Evolutionary conservation across 208 protist species (phyloP).

Genomic region (Trypanosoma cruzi): DNA sequence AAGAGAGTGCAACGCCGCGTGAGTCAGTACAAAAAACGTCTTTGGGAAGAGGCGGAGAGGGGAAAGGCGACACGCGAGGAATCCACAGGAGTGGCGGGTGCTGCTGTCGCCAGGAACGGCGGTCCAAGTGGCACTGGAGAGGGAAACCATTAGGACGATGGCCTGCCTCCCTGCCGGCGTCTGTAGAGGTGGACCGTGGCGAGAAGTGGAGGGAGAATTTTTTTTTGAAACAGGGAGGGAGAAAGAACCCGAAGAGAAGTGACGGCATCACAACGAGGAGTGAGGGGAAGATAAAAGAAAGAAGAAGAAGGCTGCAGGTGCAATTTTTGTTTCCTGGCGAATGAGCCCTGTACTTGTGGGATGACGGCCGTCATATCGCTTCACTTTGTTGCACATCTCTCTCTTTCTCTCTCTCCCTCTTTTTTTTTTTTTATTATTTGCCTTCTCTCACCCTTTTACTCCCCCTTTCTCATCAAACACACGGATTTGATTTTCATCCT

Average conservation of each 20-base stretch:
- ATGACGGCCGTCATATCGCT: background rate
- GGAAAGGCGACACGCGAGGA: slow-evolving; percentile 11
- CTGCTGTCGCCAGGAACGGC: background rate
- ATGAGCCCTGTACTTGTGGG: background rate
- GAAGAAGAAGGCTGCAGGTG: background rate
- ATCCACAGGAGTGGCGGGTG: background rate
- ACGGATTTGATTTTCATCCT: too few relatives aligned
- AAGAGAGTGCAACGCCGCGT: slow-evolving; percentile 30
- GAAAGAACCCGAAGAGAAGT: background rate
- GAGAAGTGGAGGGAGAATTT: slow-evolving; percentile 6
- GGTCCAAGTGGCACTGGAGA: background rate
- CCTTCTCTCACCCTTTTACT: background rate
- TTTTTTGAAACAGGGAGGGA: background rate
- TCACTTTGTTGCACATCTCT: background rate
- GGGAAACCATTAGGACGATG: too few relatives aligned
- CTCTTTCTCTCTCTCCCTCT: background rate
- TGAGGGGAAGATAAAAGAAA: background rate
- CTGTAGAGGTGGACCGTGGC: too few relatives aligned
- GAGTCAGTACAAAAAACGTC: slow-evolving; percentile 25
- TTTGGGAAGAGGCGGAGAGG: slow-evolving; percentile 11
- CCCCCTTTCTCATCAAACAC: too few relatives aligned
- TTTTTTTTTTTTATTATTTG: slow-evolving; percentile 12
- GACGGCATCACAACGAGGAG: background rate
- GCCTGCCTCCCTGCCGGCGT: too few relatives aligned
- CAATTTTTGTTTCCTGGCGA: too few relatives aligned